Base-by-base conservation (phyloP, 306 rosid genomes). In the Dryas octopetala region DNA sequence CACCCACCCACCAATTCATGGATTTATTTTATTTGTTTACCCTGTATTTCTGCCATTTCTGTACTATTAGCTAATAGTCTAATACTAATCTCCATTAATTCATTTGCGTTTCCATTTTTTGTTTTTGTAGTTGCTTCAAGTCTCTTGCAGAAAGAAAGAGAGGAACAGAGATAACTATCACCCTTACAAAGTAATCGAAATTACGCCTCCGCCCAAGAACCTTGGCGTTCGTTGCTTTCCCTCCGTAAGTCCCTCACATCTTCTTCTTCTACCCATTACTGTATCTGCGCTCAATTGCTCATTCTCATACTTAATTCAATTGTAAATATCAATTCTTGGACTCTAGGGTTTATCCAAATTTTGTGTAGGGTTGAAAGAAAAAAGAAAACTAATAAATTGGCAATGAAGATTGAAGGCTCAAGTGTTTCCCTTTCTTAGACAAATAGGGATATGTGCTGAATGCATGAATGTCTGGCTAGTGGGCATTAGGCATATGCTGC, bases 151-250 rank as follows among this genome's bases (percentile, higher is more conserved):
- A 83, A 94, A 86, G 88, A 91, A 88, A 83, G 98, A 85, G 70
- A 87, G 55, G 77, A 80, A 85, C 78, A 85, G 92, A 74, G 91
- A 90, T 16, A 84, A 85, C 77, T 65, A 63, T 62, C 81, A 78
- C 82, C 95, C 97, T 0, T 95, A 91, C 84, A 90, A 90, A 82
- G 98, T 95, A 6, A 78, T 91, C 66, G 98, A 95, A 83, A 95
- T 95, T 43, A 84, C 97, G 49, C 98, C 98, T 85, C 98, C 98
- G 9, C 98, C 98, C 74, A 94, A 86, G 83, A 80, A 60, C 83
- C 96, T 91, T 15, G 97, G 98, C 66, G 83, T 91, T 82, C 98
- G 98, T 77, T 90, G 96, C 88, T 78, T 94, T 13, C 89, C 96
- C 23, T 84, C 96, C 16, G 98, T 94, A 83, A 82, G 96, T 77